Evolutionary conservation across 1,284 basidiomycete species (phyloP), one percentile per base, ranked within the genome.

Genomic region (Marasmius sp.): DNA sequence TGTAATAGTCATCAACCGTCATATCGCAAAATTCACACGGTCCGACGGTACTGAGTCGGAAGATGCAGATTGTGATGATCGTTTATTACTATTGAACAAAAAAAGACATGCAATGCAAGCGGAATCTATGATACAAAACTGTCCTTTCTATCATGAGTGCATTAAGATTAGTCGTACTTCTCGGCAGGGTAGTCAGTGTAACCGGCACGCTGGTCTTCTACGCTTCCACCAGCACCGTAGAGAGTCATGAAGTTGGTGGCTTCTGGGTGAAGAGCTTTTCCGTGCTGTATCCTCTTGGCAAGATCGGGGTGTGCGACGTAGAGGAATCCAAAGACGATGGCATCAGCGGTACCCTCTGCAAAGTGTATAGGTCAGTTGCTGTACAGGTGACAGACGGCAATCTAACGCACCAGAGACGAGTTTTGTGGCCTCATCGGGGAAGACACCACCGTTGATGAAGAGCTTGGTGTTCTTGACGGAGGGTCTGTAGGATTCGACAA

Each of bases 291-390:
- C 12, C 70, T 61, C 18, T 60, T 61, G 49, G 64, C 70, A n/a
- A 71, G 45, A 57, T 72, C 71, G 6, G 71, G 71, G 45, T 71
- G 64, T 12, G 61, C 52, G 43, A 72, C 70, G 68, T 68, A 72
- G 12, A 65, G 47, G 22, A 65, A 62, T 10, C 68, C 70, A 58
- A 71, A 69, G 1, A 66, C 65, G 12, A 64, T 66, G 18, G 59
- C 68, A 51, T 65, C 67, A 16, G 70, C 65, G 50, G 63, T 60
- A 11, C 60, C 53, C 6, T 61, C 59, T 59, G 18, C n/a, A 27
- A 18, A 16, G 33, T 2, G 49, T 47, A 10, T 22, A 14, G 27
- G 34, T 12, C 36, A 27, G 5, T 36, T 36, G 41, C 36, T 39
- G 16, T 37, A 1, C 16, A 20, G 38, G 18, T 1, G 9, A 11